Evolutionary conservation across 2,329 filamentous ascomycete genomes (phyloP).

Genomic region (Pestalotiopsis sp.): DNA sequence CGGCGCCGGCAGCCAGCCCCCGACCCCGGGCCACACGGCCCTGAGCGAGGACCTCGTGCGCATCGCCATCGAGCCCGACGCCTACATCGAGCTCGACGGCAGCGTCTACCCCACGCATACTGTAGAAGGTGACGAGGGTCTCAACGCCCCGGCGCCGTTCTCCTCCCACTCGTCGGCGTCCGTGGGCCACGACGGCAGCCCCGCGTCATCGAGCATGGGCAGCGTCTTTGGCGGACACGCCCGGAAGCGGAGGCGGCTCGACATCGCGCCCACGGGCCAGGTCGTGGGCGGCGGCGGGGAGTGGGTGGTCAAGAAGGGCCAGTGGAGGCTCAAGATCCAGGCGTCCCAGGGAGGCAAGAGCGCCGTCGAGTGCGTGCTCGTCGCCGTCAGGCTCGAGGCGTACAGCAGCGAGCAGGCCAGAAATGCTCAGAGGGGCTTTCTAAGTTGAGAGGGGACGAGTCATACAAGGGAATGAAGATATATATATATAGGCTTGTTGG

Average conservation of each 20-base stretch:
- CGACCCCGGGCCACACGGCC: slow-evolving; percentile 70
- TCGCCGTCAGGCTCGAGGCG: slow-evolving; percentile 77
- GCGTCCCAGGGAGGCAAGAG: slow-evolving; percentile 49
- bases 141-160: slow-evolving; percentile 23
- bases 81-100: slow-evolving; percentile 63
- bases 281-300: slow-evolving; percentile 33
- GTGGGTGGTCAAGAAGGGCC: slow-evolving; percentile 70
- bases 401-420: slow-evolving; percentile 66
- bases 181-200: slow-evolving; percentile 34
- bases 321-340: slow-evolving; percentile 74
- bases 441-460: slow-evolving; percentile 38
- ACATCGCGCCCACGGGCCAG: slow-evolving; percentile 30
- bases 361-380: slow-evolving; percentile 70
- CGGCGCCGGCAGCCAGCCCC: slow-evolving; percentile 62
- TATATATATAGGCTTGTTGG: not conserved
- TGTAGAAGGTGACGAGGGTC: slow-evolving; percentile 25
- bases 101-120: slow-evolving; percentile 41
- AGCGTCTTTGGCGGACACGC: slow-evolving; percentile 36
- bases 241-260: slow-evolving; percentile 49
- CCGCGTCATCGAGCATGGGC: slow-evolving; percentile 28
- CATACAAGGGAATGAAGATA: not conserved
- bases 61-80: slow-evolving; percentile 62
- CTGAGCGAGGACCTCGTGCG: slow-evolving; percentile 72
- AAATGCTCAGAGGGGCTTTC: slow-evolving; percentile 68
- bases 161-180: slow-evolving; percentile 35